Evolutionary conservation across 2,329 filamentous ascomycete genomes (phyloP), one percentile per base, ranked within the genome.

Genomic region (Calonectria hawksworthii): DNA sequence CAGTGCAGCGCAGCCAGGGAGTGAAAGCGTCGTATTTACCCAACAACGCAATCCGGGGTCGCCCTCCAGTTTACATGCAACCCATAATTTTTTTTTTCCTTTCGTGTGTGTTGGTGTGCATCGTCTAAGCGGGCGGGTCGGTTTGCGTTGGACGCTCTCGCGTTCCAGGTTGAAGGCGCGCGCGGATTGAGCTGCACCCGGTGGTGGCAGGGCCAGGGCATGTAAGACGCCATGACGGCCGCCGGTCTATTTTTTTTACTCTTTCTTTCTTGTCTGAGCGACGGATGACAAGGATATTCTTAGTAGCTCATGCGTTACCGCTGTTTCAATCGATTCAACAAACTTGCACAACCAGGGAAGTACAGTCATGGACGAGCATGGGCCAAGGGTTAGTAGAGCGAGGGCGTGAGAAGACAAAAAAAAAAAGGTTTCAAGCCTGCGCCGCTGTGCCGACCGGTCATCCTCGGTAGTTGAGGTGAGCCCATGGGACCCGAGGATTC

Each of bases 241-340:
- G 36, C 13, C 41, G 41, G n/a, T 4, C 44, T 47, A 9, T 23
- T 47, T 23, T 47, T 47, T 47, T 23, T 47, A 5, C 11, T 41
- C 6, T 16, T 13, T 34, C 28, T 50, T 16, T 67, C 30, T 66
- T 11, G 66, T 56, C 38, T 36, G 66, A 59, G 51, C 51, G 30
- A 68, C 51, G 66, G 21, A 56, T 56, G 34, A 68, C 66, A 44
- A 59, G 66, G 50, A 52, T 68, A 68, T 68, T 59, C 51, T 68
- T 59, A 59, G 51, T 36, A 52, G 26, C 32, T n/a, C 18, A 68
- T 47, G 66, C 26, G 66, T 59, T 59, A 68, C 66, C 18, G 44
- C 36, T 47, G 51, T 68, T 56, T 59, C 66, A 68, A 36, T 38
- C 56, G n/a, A 38, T 32, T 21, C 51, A 30, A 32, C 23, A 9